Evolutionary conservation across 306 rosid genomes (phyloP).

Genomic region (Fragaria vesca): DNA sequence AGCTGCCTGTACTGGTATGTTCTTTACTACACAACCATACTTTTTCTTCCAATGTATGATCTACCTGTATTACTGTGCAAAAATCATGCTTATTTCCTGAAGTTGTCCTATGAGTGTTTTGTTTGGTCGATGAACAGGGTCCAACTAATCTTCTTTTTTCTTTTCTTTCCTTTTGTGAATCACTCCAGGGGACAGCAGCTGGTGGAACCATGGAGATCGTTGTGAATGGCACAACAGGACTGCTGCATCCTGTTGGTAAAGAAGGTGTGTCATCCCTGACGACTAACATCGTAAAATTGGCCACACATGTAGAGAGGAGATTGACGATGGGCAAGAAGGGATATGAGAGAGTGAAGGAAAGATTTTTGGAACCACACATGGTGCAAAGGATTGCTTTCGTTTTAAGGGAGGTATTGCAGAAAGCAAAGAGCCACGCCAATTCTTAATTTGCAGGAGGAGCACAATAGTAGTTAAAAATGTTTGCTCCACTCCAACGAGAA

Average conservation of each 20-base stretch:
- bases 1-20: conserved; percentile 78
- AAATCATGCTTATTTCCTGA: not conserved
- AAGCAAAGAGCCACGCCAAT: conserved; percentile 42
- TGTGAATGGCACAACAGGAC: conserved; percentile 74
- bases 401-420: conserved; percentile 64
- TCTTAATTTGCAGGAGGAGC: conserved; percentile 23
- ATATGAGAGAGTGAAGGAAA: conserved; percentile 70
- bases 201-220: conserved; percentile 95
- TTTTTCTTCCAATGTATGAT: conserved; percentile 15
- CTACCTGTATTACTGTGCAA: not conserved
- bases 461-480: not conserved
- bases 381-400: conserved; percentile 74
- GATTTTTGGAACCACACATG: conserved; percentile 83
- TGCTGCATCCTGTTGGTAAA: conserved; percentile 78
- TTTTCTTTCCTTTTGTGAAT: not conserved
- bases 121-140: not conserved
- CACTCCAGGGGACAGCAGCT: conserved; percentile 78
- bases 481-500: not conserved
- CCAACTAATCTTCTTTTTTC: not conserved
- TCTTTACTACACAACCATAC: not conserved
- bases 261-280: conserved; percentile 68
- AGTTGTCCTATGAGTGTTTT: not conserved
- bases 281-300: conserved; percentile 71
- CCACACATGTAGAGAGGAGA: conserved; percentile 84
- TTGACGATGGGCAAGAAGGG: conserved; percentile 87